Evolutionary conservation across 768 basidiomycete genomes (phyloP).

Genomic region (Kwoniella sp.): DNA sequence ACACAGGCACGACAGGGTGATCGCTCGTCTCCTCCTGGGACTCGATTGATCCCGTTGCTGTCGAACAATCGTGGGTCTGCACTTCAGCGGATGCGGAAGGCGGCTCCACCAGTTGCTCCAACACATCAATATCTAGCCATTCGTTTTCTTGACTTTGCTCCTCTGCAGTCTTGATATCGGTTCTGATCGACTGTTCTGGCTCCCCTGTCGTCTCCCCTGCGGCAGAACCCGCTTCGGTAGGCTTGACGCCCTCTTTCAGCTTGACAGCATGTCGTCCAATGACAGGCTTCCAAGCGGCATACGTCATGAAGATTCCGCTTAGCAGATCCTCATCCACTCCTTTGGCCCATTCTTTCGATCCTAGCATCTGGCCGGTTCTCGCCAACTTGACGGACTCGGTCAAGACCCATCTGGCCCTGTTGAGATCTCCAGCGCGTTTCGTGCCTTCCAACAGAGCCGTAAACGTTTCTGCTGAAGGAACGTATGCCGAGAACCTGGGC

Average conservation of each 20-base stretch:
- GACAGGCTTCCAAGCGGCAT: slow-evolving; percentile 75
- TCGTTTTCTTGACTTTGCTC: slow-evolving; percentile 12
- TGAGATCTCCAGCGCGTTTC: slow-evolving; percentile 81
- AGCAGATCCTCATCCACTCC: slow-evolving; percentile 69
- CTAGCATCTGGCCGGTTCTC: slow-evolving; percentile 22
- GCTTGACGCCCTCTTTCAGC: slow-evolving; percentile 41
- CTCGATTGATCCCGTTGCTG: not conserved
- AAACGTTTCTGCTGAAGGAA: slow-evolving; percentile 72
- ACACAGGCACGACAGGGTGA: slow-evolving; percentile 62
- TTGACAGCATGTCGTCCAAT: slow-evolving; percentile 64
- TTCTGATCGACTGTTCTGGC: no score
- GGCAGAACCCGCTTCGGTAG: slow-evolving; percentile 10
- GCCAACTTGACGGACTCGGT: slow-evolving; percentile 70
- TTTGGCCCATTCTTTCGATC: slow-evolving; percentile 19
- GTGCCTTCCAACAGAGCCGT: slow-evolving; percentile 84
- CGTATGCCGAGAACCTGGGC: slow-evolving; percentile 44
- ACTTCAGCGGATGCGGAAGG: not conserved
- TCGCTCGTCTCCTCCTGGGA: not conserved
- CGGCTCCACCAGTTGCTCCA: slow-evolving; percentile 20
- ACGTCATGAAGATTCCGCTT: slow-evolving; percentile 83
- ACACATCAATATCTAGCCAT: slow-evolving; percentile 21
- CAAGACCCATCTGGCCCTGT: slow-evolving; percentile 83
- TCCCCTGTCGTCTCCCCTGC: not conserved
- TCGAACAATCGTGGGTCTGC: not conserved
- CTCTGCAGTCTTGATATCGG: not conserved